Base-by-base conservation (phyloP, 805 yeast genomes). In the Candida chauliodis region DNA sequence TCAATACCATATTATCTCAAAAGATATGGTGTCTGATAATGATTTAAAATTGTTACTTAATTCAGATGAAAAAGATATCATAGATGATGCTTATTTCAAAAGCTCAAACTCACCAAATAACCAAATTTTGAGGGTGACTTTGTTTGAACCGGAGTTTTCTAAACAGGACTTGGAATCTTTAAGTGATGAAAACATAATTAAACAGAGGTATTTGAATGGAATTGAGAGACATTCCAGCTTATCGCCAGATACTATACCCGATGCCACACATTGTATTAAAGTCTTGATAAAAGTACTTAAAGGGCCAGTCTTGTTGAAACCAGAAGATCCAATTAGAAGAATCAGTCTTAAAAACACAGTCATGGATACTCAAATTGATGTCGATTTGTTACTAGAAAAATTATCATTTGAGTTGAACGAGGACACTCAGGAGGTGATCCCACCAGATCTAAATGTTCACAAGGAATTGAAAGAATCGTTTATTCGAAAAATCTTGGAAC, bases 251-350 rank as follows among this genome's bases (percentile, higher is more conserved):
- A 44, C 56, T 1, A 48, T 58, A 1, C 90, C 95, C 0, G 60
- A 76, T 3, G 73, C 79, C 2, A 55, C 73, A 0, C 75, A 72
- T 30, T 82, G 95, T 48, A 63, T 84, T 16, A 63, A 66, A 34
- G 81, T 87, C 0, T 51, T 87, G 13, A 69, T 74, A 47, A 78
- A 76, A 43, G 81, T 84, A 7, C 60, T 86, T 33, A 76, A 69
- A 45, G 90, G 88, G 2, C 91, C 95, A 0, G 56, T 87, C 16
- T 54, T 65, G 7, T 55, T 71, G 17, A 57, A 53, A 2, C 61
- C 71, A 2, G 61, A 56, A 2, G 73, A 69, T 4, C 75, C 73
- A 8, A 58, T 67, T 2, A 80, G 76, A 49, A 76, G 83, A 0
- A 79, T 88, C 26, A 66, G 71, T 43, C 56, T 76, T 3, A 55